Conservation (phyloP, 2,329 filamentous ascomycete species). For the Pseudogymnoascus sp. region DNA sequence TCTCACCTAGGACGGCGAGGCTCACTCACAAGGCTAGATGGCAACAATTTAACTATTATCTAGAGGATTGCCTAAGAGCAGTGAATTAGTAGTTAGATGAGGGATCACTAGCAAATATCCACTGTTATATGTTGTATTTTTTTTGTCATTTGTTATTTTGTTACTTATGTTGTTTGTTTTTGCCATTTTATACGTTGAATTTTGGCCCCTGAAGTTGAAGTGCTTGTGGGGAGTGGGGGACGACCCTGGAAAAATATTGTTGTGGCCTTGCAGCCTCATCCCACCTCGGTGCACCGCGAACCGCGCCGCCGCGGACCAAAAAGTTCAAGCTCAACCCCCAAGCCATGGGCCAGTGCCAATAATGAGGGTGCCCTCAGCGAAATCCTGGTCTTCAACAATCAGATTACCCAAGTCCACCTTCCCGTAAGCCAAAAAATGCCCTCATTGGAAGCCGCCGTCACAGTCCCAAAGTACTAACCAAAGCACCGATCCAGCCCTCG, state of each 20-base stretch:
- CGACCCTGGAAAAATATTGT: constrained; percentile 3
- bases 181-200: too few species aligned
- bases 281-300: neutral
- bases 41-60: too few species aligned
- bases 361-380: constrained; percentile 25
- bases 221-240: neutral
- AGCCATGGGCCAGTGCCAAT: constrained; percentile 3
- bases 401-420: constrained; percentile 69
- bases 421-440: constrained; percentile 42
- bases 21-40: too few species aligned
- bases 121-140: too few species aligned
- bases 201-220: too few species aligned
- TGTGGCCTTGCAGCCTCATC: constrained; percentile 7
- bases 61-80: too few species aligned
- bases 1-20: too few species aligned
- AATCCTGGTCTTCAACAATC: constrained; percentile 66
- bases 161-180: too few species aligned
- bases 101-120: too few species aligned
- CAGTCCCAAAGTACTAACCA: constrained; percentile 11
- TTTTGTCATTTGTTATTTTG: too few species aligned
- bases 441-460: neutral
- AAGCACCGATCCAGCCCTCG: constrained; percentile 22
- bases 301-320: neutral
- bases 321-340: neutral
- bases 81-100: too few species aligned